Conservation (phyloP, 768 basidiomycete genomes). For the Boletus coccyginus region DNA sequence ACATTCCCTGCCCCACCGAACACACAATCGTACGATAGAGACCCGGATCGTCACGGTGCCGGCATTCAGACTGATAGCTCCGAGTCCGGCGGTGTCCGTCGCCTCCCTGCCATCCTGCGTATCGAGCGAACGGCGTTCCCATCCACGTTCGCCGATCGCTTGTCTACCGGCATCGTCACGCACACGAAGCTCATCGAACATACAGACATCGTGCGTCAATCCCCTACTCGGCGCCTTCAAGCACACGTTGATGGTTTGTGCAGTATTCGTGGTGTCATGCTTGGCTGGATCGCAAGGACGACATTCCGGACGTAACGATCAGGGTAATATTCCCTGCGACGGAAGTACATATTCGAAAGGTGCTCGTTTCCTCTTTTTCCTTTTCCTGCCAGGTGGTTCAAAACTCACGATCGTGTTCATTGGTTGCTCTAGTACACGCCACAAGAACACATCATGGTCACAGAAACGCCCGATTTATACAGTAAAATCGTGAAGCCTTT, state of each 20-base stretch:
- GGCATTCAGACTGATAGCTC: neutral
- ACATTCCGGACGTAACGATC: constrained; percentile 71
- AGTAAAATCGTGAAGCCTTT: constrained; percentile 69
- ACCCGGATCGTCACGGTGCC: neutral
- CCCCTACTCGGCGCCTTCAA: neutral
- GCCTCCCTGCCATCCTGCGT: constrained; percentile 63
- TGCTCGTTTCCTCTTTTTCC: neutral
- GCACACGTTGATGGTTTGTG: neutral
- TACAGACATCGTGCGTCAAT: constrained; percentile 62
- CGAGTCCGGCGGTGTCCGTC: constrained; percentile 5
- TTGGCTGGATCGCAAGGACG: constrained; percentile 49
- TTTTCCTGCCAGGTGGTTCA: neutral
- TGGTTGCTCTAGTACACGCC: constrained; percentile 57
- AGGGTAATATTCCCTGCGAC: constrained; percentile 87
- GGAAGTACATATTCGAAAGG: constrained; percentile 82
- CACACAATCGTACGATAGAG: neutral
- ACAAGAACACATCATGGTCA: constrained; percentile 70
- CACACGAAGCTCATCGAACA: constrained; percentile 48
- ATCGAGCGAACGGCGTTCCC: constrained; percentile 74
- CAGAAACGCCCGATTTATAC: constrained; percentile 83
- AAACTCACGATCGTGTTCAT: neutral
- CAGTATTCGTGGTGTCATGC: constrained; percentile 84
- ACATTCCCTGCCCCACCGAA: constrained; percentile 40
- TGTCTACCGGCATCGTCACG: constrained; percentile 39
- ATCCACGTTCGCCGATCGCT: constrained; percentile 34